These are phyloP conservation scores for Huntiella savannae DNA, from an alignment of 2,329 filamentous ascomycete genomes.

Conservation along the genomic window DNA sequence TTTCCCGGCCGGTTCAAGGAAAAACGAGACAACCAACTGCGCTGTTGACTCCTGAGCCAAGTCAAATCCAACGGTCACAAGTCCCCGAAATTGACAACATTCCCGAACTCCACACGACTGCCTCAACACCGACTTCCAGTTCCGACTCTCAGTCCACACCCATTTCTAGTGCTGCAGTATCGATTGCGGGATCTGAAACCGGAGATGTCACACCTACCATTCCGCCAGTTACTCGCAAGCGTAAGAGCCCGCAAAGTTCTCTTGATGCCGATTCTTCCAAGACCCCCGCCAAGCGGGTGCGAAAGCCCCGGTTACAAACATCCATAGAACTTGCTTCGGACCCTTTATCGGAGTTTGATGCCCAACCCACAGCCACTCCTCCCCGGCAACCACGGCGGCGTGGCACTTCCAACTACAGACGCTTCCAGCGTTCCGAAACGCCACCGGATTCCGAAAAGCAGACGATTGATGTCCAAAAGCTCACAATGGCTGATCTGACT, in stretches of 20 bases:
- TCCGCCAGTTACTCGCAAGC: slow-evolving; percentile 1
- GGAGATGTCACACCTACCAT: neutral
- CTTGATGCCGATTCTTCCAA: neutral
- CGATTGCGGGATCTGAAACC: slow-evolving; percentile 6
- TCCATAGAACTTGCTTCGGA: slow-evolving; percentile 12
- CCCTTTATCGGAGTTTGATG: slow-evolving; percentile 11
- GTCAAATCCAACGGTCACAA: neutral
- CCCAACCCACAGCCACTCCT: slow-evolving; percentile 9
- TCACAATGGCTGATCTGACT: slow-evolving; percentile 56
- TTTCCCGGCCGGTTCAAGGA: too few relatives aligned
- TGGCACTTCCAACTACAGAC: slow-evolving; percentile 3
- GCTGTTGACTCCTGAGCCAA: neutral
- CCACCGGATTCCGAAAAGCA: slow-evolving; percentile 44
- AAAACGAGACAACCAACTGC: too few relatives aligned
- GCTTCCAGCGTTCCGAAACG: slow-evolving; percentile 30
- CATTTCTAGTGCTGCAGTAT: slow-evolving; percentile 5
- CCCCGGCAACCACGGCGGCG: slow-evolving; percentile 3
- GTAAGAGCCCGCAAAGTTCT: neutral
- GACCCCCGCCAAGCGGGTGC: slow-evolving; percentile 4
- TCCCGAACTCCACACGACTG: slow-evolving; percentile 8
- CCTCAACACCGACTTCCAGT: slow-evolving; percentile 7
- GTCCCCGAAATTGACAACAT: slow-evolving; percentile 6
- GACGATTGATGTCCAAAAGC: slow-evolving; percentile 43
- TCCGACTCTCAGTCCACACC: slow-evolving; percentile 9
- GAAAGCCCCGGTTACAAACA: slow-evolving; percentile 16